phyloP scores from a whole-genome alignment of 495 filamentous ascomycete species.

The Penicillium angulare region DNA sequence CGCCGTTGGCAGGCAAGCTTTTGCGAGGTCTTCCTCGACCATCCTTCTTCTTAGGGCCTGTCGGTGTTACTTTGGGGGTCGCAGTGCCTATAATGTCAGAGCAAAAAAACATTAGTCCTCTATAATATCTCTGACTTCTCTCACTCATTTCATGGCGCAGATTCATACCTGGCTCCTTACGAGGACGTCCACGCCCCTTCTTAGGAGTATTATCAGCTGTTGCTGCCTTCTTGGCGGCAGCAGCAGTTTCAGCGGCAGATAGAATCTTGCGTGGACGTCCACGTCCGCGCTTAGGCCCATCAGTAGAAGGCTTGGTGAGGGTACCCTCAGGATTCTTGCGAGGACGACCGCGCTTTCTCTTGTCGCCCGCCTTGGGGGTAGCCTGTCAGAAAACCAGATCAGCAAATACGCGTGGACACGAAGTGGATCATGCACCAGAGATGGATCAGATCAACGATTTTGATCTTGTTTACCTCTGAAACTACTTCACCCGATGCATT shows the following conservation, averaged over 20 bases:
- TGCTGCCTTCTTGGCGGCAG: constrained; percentile 5
- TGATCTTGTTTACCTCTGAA: constrained; percentile 16
- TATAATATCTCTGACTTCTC: no score
- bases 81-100: constrained; percentile 2
- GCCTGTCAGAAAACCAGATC: constrained; percentile 5
- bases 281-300: constrained; percentile 39
- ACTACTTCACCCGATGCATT: neutral
- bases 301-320: constrained; percentile 19
- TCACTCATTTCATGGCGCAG: no score
- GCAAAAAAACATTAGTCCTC: neutral
- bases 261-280: constrained; percentile 32
- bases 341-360: constrained; percentile 39
- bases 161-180: constrained; percentile 27
- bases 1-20: constrained; percentile 20
- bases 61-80: constrained; percentile 1
- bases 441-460: no score
- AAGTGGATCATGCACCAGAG: neutral
- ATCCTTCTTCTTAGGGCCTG: constrained; percentile 16
- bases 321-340: constrained; percentile 32
- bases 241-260: constrained; percentile 7
- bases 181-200: constrained; percentile 27
- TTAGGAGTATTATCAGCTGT: constrained; percentile 4
- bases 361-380: constrained; percentile 33
- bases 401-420: neutral
- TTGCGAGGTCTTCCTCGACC: constrained; percentile 28